Evolutionary conservation across 1,284 basidiomycete genomes (phyloP), one percentile per base, ranked within the genome.

Genomic region (Xerocomus nothofagi): DNA sequence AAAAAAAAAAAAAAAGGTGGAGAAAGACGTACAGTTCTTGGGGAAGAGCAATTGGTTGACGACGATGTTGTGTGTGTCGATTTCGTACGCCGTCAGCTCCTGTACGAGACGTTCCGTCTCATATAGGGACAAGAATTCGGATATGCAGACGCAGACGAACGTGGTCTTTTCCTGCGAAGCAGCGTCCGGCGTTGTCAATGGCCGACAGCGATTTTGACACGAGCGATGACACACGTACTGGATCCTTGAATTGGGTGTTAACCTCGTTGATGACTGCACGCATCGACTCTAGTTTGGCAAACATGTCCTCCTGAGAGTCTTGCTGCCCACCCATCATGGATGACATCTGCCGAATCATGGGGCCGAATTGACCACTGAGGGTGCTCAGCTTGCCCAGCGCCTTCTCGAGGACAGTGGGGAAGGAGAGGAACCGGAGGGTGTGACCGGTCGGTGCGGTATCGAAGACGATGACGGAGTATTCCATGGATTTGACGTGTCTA

Each of bases 401-500:
- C 72, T 99, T 99, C 73, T 98, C 96, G 8, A 99, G 81, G 2
- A 99, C 97, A 10, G 88, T 90, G 0, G 96, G 96, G 82, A 99
- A 99, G 14, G 93, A 97, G 38, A 99, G 78, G 79, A 99, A 99
- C 32, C 96, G 93, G 6, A 99, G 80, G 0, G 96, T 99, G 72
- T 99, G 96, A 3, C 96, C 97, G 7, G 96, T 99, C 2, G 96
- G 96, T 32, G 96, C 96, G 1, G 96, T 99, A 69, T 99, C 96
- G 65, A 99, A 99, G 24, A 99, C 95, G 65, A 99, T 98, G 50
- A 97, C 93, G 20, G 93, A 95, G 76, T 97, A 99, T 73, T 98
- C 87, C 96, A 99, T 98, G n/a, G 93, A 97, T 73, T 99, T 98
- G 72, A 99, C 97, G 70, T 98, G 95, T 67, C 93, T 96, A 58